Percentiles rank a stretch among this genome's conserved stretches.
phyloP scores from a whole-genome alignment of 805 yeast species.

The Sungouiella blattae region DNA sequence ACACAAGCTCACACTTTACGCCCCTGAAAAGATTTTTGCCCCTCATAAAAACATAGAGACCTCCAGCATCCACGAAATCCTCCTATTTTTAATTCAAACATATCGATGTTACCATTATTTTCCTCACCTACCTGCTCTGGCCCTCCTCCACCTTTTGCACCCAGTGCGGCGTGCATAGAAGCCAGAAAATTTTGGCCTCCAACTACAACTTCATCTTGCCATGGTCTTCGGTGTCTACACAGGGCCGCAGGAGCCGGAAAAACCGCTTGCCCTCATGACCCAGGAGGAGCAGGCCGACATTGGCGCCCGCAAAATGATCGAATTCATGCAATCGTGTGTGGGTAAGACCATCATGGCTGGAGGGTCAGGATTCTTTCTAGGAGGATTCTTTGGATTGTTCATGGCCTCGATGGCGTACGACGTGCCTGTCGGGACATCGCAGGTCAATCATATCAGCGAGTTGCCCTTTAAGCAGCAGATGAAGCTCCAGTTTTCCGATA shows the following conservation, averaged over 20 bases:
- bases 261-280: constrained; percentile 66
- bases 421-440: constrained; percentile 64
- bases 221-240: constrained; percentile 40
- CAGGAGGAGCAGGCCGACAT: constrained; percentile 91
- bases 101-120: no score
- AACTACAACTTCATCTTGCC: constrained; percentile 1
- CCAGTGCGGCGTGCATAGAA: constrained; percentile 1
- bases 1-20: no score
- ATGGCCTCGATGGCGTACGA: constrained; percentile 87
- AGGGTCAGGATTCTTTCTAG: constrained; percentile 88
- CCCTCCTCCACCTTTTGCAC: background rate
- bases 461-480: constrained; percentile 90
- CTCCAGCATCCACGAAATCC: no score
- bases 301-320: constrained; percentile 81
- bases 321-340: constrained; percentile 88
- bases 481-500: constrained; percentile 84
- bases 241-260: constrained; percentile 35
- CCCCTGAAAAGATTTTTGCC: no score
- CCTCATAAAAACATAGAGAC: no score
- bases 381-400: constrained; percentile 93
- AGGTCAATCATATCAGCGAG: constrained; percentile 62
- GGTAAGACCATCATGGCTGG: constrained; percentile 92
- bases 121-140: background rate
- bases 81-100: no score
- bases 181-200: constrained; percentile 3